Base-by-base conservation (phyloP, 352 stramenopile species). In the Aphanomyces invadans region DNA sequence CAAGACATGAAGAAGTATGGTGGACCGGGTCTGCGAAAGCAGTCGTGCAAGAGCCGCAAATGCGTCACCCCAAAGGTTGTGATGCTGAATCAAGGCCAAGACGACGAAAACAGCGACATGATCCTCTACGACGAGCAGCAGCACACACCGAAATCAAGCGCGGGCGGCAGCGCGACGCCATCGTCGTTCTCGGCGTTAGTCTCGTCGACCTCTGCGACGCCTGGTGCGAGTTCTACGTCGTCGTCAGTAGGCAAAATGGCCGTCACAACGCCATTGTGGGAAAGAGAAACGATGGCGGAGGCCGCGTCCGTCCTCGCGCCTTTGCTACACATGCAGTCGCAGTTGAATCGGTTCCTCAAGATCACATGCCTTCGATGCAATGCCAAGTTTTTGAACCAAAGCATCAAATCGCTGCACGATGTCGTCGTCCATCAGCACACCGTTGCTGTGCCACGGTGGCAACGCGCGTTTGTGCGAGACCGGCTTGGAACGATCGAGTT, bases 1-100 rank as follows among this genome's bases (percentile, higher is more conserved):
- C 71, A 80, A 57, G 84, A 92, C 51, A 92, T 90, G 84, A 90
- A 90, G 71, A 92, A 92, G 54, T 89, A 91, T 44, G 84, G 84
- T 63, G 84, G 84, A 23, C 84, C 82, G 29, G 84, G 84, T 61
- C 71, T 88, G 29, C 75, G 84, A 28, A 92, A 92, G 53, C 84
- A 91, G 71, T 90, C 82, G 26, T 92, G 84, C 71, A 90, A 90
- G 62, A 76, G 77, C 44, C 80, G 82, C 42, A 89, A 88, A 59
- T 90, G 83, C 46, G 77, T 89, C 69, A 70, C 71, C 17, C 82
- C 81, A 5, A 91, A 90, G 69, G 69, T 86, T 3, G 78, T 92
- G 2, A 54, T 86, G 59, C 68, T 90, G 21, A 90, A 90, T 62
- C 79, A 90, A 53, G 70, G 69, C 28, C 80, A 80, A 48, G 71